These are phyloP conservation scores for Cystofilobasidium macerans DNA, from an alignment of 768 basidiomycete genomes.

Conservation along the genomic window DNA sequence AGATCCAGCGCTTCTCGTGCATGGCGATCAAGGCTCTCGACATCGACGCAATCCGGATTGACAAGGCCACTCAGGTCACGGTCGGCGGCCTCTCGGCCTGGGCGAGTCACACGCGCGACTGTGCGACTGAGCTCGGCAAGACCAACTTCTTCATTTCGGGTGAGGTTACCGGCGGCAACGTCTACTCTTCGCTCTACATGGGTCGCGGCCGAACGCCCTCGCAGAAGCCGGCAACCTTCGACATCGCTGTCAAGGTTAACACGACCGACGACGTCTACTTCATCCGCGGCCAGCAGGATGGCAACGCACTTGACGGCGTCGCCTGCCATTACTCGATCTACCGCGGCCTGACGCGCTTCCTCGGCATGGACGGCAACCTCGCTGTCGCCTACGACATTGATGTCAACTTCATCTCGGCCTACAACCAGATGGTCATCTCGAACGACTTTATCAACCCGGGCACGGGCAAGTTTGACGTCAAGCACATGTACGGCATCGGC, in stretches of 20 bases:
- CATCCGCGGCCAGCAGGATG: conserved; percentile 53
- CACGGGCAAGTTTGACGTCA: conserved; percentile 59
- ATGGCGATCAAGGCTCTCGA: conserved; percentile 78
- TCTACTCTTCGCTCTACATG: conserved; percentile 78
- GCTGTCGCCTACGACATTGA: conserved; percentile 77
- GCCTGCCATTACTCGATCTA: conserved; percentile 95
- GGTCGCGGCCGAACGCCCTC: conserved; percentile 78
- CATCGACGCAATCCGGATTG: conserved; percentile 87
- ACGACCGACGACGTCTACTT: conserved; percentile 52
- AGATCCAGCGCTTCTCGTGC: conserved; percentile 68
- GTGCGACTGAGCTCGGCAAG: conserved; percentile 63
- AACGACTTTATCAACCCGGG: conserved; percentile 73
- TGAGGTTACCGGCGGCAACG: conserved; percentile 88
- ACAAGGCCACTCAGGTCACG: conserved; percentile 85
- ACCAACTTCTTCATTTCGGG: conserved; percentile 82
- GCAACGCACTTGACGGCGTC: conserved; percentile 59
- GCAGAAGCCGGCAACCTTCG: conserved; percentile 57
- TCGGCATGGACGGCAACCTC: conserved; percentile 93
- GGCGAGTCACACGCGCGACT: conserved; percentile 60
- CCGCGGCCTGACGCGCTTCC: conserved; percentile 69
- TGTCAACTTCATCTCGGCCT: conserved; percentile 72
- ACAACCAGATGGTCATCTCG: conserved; percentile 71
- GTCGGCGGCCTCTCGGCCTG: conserved; percentile 67
- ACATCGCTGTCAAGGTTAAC: conserved; percentile 57
- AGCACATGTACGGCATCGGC: conserved; percentile 82